Evolutionary conservation across 768 basidiomycete species (phyloP), one percentile per base, ranked within the genome.

Genomic region (Podaxis sp.): DNA sequence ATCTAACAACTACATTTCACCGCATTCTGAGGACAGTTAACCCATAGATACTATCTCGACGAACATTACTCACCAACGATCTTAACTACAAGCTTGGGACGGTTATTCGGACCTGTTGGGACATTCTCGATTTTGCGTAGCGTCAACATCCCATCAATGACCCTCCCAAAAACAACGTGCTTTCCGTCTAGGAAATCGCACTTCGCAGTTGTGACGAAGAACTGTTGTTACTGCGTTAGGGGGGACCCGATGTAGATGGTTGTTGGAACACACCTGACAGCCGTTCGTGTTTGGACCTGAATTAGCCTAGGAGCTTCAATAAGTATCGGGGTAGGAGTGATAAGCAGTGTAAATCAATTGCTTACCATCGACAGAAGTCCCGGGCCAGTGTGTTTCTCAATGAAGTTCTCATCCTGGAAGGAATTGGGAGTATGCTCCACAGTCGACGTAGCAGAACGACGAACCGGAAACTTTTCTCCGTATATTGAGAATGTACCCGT

Each of bases 401-500:
- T 82, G 70, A 99, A 99, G 75, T 95, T 99, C 79, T 99, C 96
- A 70, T 99, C 96, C 89, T 96, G 64, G 15, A 50, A 13, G 17
- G 20, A 17, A 20, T 46, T 46, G 6, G n/a, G 17, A 41, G 40
- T 4, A 12, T 41, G 40, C 20, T 46, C 17, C 15, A 20, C 44
- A 17, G 20, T 7, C 2, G 5, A 8, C 6, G 15, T 7, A 20
- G 7, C 2, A 33, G 17, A 22, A 17, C 33, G 15, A 77, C 86
- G 63, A 49, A 96, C 95, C 0, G 89, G 90, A 70, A 96, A 96
- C 67, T 92, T 94, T 69, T 93, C 90, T 26, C 96, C 96, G 69
- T 97, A 99, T 66, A 99, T 93, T n/a, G 94, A 96, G 76, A 96
- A 95, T 0, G 89, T 87, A 1, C 97, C 97, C 1, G 96, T 98